Percentiles rank a stretch among this genome's conserved stretches.
Evolutionary conservation across 805 yeast species (phyloP).

Genomic region (Pichia sporocuriosa): DNA sequence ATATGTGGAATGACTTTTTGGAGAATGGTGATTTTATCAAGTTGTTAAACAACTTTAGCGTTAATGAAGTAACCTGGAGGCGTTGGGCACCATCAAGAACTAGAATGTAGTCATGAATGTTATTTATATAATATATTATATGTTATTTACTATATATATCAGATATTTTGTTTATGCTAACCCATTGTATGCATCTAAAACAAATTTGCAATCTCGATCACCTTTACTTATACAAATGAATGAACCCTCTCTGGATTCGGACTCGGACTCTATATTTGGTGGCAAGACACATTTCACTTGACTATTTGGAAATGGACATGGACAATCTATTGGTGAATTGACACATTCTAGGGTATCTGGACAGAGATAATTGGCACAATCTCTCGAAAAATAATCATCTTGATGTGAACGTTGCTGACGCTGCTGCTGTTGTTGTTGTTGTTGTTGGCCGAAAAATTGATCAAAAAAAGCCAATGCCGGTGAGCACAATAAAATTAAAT

Average conservation of each 20-base stretch:
- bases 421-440: conserved; percentile 25
- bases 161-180: conserved; percentile 26
- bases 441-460: conserved; percentile 16
- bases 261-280: background rate
- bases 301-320: conserved; percentile 83
- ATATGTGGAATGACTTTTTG: conserved; percentile 11
- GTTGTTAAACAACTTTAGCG: conserved; percentile 34
- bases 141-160: background rate
- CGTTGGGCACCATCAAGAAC: conserved; percentile 86
- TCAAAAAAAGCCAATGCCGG: conserved; percentile 19
- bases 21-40: conserved; percentile 18
- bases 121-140: background rate
- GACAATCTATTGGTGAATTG: conserved; percentile 60
- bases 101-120: conserved; percentile 46
- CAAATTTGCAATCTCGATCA: conserved; percentile 83
- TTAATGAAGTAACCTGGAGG: conserved; percentile 62
- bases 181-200: conserved; percentile 62
- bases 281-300: conserved; percentile 80
- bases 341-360: conserved; percentile 83
- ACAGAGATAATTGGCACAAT: conserved; percentile 67
- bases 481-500: no score
- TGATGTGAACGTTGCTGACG: conserved; percentile 32
- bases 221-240: conserved; percentile 79
- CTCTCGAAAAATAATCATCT: conserved; percentile 15
- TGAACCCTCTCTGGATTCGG: conserved; percentile 30